phyloP scores from a whole-genome alignment of 371 early-diverging fungal species.

The Choanephora cucurbitarum region DNA sequence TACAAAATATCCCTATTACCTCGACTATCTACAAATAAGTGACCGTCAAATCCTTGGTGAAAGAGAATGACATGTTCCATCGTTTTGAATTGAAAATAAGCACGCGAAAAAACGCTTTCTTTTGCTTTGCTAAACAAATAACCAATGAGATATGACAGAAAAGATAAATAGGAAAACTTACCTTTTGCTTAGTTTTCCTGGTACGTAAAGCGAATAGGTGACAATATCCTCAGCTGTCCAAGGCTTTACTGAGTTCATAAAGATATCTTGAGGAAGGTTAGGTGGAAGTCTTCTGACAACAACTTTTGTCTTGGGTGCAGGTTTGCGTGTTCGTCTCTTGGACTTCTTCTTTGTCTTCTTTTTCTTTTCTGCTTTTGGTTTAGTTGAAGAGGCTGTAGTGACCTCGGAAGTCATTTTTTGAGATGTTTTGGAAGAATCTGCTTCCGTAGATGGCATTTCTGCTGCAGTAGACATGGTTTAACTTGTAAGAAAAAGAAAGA shows the following conservation, averaged over 20 bases:
- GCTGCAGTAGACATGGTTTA: no score
- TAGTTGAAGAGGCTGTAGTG: background rate
- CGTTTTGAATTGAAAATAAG: constrained; percentile 76
- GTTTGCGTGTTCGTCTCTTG: constrained; percentile 36
- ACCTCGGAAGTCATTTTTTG: background rate
- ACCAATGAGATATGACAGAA: background rate
- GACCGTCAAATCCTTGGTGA: constrained; percentile 76
- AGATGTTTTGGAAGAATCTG: no score
- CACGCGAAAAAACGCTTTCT: constrained; percentile 70
- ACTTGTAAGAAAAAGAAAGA: background rate
- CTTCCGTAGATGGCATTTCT: no score
- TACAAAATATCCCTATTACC: constrained; percentile 39
- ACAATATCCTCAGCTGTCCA: constrained; percentile 56
- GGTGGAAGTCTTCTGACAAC: constrained; percentile 83
- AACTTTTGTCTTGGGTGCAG: constrained; percentile 63
- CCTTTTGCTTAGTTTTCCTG: constrained; percentile 58
- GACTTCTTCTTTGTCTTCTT: constrained; percentile 37
- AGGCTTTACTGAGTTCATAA: constrained; percentile 61
- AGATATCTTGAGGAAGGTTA: constrained; percentile 71
- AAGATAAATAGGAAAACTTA: background rate
- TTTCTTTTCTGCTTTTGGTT: constrained; percentile 20
- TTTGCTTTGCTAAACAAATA: constrained; percentile 62
- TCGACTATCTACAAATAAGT: constrained; percentile 71
- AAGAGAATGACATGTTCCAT: constrained; percentile 72
- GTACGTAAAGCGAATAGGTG: constrained; percentile 60